Evolutionary conservation across 176 grass and related monocot species (phyloP).

Genomic region (Oryza longistaminata): DNA sequence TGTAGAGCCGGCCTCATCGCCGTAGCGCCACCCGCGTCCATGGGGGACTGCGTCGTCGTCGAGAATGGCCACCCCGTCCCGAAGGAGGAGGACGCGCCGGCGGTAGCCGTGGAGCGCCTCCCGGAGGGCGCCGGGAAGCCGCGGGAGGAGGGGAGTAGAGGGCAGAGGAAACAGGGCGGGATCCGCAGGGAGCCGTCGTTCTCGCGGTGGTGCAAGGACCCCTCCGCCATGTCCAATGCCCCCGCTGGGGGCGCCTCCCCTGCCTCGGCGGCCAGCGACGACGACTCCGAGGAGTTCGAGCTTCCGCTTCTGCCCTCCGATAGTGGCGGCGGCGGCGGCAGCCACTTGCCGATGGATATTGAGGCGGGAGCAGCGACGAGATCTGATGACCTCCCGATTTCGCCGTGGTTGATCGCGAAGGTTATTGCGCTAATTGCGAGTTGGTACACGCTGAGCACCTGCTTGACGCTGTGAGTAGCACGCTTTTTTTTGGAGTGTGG

Average conservation of each 20-base stretch:
- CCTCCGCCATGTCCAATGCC: constrained; percentile 22
- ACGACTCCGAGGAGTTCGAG: constrained; percentile 77
- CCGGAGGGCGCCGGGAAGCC: constrained; percentile 12
- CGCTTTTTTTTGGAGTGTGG: constrained; percentile 16
- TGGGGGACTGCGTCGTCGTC: constrained; percentile 60
- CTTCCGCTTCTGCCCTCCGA: constrained; percentile 57
- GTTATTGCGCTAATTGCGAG: constrained; percentile 66
- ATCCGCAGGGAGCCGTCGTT: constrained; percentile 91
- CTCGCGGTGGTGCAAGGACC: constrained; percentile 83
- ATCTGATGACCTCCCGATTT: constrained; percentile 53
- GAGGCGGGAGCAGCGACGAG: constrained; percentile 46
- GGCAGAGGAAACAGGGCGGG: constrained; percentile 40
- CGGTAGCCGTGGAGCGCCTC: constrained; percentile 17
- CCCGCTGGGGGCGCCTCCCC: constrained; percentile 29
- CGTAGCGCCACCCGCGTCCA: constrained; percentile 31
- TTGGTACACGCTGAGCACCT: constrained; percentile 95
- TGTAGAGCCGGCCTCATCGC: constrained; percentile 19
- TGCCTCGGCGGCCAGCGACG: constrained; percentile 33
- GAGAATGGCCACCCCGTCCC: constrained; percentile 29
- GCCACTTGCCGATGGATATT: constrained; percentile 60
- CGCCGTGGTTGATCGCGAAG: constrained; percentile 62
- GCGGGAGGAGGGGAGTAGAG: constrained; percentile 18
- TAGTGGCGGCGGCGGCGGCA: constrained; percentile 18
- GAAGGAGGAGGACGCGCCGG: constrained; percentile 28
- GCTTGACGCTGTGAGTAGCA: constrained; percentile 83